Base-by-base conservation (phyloP, 106 monocot species). In the Platanthera guangdongensis region DNA sequence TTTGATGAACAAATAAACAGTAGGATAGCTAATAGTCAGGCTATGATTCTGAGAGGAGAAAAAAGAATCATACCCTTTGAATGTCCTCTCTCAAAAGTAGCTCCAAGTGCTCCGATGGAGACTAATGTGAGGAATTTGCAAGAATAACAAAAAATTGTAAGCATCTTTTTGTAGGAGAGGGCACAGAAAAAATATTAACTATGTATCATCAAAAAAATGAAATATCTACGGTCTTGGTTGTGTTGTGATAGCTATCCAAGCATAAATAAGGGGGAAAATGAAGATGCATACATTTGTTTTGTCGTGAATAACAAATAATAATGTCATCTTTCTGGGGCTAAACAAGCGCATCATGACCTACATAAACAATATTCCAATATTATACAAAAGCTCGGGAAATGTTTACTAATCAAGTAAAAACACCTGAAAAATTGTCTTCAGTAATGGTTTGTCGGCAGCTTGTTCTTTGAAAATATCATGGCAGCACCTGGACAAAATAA, bases 391-490 rank as follows among this genome's bases (percentile, higher is more conserved):
- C 7, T 32, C 3, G 10, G 30, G 30, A 65, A 65, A 8, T 9
- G 1, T 9, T 65, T 9, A 65, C 30, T 65, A 57, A 57, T 57
- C 4, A 57, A 57, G 4, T 57, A 6, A 57, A n/a, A 18, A 57
- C n/a, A 57, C 57, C 57, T 18, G n/a, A 57, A 57, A 57, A 57
- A 57, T 9, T 57, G n/a, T 18, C 57, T 92, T 95, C 50, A 95
- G 45, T 77, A 95, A 88, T 62, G 92, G 95, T 55, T 76, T 95
- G 75, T 95, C 92, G 68, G 95, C 92, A 83, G 95, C 95, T 16
- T 95, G 95, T 75, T 95, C 92, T 10, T 92, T 90, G 10, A 92
- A 92, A 83, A 95, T 95, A 65, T 95, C 95, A 81, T 95, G 95
- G 57, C 95, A 95, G 92, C 95, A 95, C 82, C 95, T 95, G 52